These are phyloP conservation scores for Ceratonia siliqua DNA, from an alignment of 306 rosid species.

Conservation along the genomic window DNA sequence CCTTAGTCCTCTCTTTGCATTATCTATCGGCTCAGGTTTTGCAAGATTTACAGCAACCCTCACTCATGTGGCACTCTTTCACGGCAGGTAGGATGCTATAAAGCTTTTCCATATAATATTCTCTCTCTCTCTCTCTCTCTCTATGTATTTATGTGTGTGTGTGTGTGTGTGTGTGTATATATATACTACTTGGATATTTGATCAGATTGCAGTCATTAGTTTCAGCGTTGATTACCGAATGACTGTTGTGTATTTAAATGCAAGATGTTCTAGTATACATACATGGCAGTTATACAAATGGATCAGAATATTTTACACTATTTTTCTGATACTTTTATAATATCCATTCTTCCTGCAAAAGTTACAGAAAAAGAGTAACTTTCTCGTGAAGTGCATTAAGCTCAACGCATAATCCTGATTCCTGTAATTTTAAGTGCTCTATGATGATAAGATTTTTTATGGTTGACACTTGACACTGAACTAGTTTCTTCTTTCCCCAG, in stretches of 20 bases:
- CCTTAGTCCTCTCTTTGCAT: slow-evolving; percentile 97
- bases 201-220: slow-evolving; percentile 4
- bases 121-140: too few species aligned
- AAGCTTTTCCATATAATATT: neutral
- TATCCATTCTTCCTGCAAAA: neutral
- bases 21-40: slow-evolving; percentile 93
- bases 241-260: neutral
- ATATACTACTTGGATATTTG: slow-evolving; percentile 4
- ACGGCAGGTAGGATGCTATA: slow-evolving; percentile 69
- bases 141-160: too few species aligned
- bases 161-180: too few species aligned
- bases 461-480: neutral
- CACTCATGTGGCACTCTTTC: slow-evolving; percentile 87
- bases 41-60: slow-evolving; percentile 94
- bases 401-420: neutral
- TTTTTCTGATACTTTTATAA: neutral
- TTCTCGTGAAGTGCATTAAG: neutral
- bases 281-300: neutral
- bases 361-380: neutral
- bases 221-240: neutral
- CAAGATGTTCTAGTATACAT: slow-evolving; percentile 3
- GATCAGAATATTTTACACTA: neutral
- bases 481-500: slow-evolving; percentile 43
- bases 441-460: neutral
- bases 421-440: slow-evolving; percentile 2